These are phyloP conservation scores for Backusella macrospora DNA, from an alignment of 192 early-diverging fungal genomes.

Conservation along the genomic window DNA sequence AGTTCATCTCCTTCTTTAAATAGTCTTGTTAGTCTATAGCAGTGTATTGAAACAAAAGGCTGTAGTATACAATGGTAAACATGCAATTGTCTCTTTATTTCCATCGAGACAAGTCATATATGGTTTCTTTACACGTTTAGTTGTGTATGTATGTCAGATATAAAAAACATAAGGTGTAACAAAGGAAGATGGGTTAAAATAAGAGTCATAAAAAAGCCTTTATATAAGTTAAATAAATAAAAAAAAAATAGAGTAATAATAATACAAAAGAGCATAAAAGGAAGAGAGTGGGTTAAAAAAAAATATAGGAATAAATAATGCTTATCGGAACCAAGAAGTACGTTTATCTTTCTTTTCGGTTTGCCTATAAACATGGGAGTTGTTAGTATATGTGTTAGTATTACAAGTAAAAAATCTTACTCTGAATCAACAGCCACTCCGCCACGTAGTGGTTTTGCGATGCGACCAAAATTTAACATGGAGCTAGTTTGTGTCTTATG, in stretches of 20 bases:
- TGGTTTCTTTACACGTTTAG: too few species aligned
- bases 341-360: conserved; percentile 4
- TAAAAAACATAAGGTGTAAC: too few species aligned
- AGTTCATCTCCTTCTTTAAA: too few species aligned
- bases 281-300: too few species aligned
- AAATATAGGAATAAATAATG: background rate
- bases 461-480: conserved; percentile 46
- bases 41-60: too few species aligned
- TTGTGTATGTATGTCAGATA: too few species aligned
- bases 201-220: background rate
- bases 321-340: conserved; percentile 6
- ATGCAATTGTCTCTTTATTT: too few species aligned
- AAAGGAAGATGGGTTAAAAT: background rate
- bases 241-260: background rate
- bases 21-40: too few species aligned
- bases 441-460: conserved; percentile 92
- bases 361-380: background rate
- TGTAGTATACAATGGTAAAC: too few species aligned
- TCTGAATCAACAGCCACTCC: conserved; percentile 42
- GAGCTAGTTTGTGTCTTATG: conserved; percentile 39
- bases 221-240: background rate
- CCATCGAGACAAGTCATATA: too few species aligned
- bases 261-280: background rate
- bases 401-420: background rate
- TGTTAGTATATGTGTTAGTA: background rate